phyloP scores from a whole-genome alignment of 805 yeast genomes.

The Candida tammaniensis region DNA sequence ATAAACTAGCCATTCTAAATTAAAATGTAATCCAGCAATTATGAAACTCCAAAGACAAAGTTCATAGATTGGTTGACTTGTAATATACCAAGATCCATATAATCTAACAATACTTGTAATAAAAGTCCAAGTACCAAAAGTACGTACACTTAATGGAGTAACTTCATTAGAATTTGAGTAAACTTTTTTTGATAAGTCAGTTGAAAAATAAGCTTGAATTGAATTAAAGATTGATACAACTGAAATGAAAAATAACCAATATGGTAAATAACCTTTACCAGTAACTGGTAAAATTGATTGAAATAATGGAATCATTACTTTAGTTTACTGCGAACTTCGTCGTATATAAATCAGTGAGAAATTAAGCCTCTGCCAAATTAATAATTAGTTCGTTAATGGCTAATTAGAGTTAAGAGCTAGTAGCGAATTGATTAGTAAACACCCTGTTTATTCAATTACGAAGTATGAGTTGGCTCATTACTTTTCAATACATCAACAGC shows the following conservation, averaged over 20 bases:
- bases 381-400: too few relatives aligned
- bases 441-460: background rate
- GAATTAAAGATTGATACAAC: constrained; percentile 92
- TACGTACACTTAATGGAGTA: constrained; percentile 75
- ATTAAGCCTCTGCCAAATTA: too few relatives aligned
- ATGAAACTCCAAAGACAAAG: constrained; percentile 76
- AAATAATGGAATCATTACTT: constrained; percentile 1
- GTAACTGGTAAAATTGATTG: constrained; percentile 10
- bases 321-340: too few relatives aligned
- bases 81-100: constrained; percentile 79
- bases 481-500: constrained; percentile 84
- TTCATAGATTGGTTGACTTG: constrained; percentile 68
- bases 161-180: constrained; percentile 44
- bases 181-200: constrained; percentile 76
- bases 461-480: constrained; percentile 69
- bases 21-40: constrained; percentile 83
- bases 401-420: too few relatives aligned
- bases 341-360: too few relatives aligned
- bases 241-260: constrained; percentile 53
- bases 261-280: constrained; percentile 27
- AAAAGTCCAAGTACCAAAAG: constrained; percentile 98
- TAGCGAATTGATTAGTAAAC: too few relatives aligned
- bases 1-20: constrained; percentile 76
- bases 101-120: constrained; percentile 80
- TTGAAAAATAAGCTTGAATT: constrained; percentile 72